Conservation (phyloP, 495 filamentous ascomycete species). For the Alectoria sarmentosa region DNA sequence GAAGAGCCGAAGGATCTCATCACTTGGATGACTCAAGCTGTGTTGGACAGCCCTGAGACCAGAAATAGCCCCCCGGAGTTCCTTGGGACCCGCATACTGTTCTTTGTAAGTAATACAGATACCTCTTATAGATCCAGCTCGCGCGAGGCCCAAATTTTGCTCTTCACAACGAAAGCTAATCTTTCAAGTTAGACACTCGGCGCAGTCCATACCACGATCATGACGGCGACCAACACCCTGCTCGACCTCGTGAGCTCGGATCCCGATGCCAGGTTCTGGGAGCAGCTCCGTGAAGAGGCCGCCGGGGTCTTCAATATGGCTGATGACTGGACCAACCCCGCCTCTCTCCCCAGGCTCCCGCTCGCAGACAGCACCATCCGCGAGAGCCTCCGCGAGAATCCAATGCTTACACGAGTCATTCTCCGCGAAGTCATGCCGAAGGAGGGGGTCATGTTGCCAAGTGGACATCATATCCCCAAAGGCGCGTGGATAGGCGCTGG, state of each 20-base stretch:
- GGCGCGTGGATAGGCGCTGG: conserved; percentile 21
- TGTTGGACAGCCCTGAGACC: not conserved
- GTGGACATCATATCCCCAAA: conserved; percentile 24
- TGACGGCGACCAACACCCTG: conserved; percentile 13
- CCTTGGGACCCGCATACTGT: not conserved
- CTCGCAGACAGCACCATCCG: conserved; percentile 14
- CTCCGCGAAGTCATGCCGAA: conserved; percentile 18
- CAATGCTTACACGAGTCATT: not conserved
- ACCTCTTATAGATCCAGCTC: not conserved
- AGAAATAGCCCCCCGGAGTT: not conserved
- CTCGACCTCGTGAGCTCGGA: conserved; percentile 16
- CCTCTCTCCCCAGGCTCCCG: not conserved
- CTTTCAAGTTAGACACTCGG: not conserved
- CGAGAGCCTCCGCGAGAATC: conserved; percentile 11
- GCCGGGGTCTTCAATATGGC: not conserved
- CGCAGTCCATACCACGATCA: conserved; percentile 11
- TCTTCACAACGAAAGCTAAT: not conserved
- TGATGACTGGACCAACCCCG: conserved; percentile 8
- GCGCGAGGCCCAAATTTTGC: not conserved
- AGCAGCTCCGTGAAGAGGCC: conserved; percentile 14
- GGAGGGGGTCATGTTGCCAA: conserved; percentile 21
- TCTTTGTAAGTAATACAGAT: not conserved
- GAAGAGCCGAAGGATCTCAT: conserved; percentile 9
- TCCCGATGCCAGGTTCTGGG: not conserved
- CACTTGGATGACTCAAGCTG: conserved; percentile 2